Evolutionary conservation across 768 basidiomycete genomes (phyloP).

Genomic region (Mrakia frigida): DNA sequence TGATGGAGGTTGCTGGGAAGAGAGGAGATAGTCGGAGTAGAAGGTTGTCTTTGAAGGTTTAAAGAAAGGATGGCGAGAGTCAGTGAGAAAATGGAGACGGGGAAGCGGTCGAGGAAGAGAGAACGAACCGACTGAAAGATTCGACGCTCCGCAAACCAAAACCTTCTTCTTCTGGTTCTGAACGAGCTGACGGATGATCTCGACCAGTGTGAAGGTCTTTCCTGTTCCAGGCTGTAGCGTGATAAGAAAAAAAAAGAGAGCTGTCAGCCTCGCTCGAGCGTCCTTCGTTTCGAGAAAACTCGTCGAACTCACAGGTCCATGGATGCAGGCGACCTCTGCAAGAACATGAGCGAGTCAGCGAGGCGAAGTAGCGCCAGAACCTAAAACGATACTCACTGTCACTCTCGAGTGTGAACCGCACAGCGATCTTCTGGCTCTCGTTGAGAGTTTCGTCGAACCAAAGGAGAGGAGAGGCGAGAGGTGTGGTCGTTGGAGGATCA

Average conservation of each 20-base stretch:
- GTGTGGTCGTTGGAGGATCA: constrained; percentile 47
- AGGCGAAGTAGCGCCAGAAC: neutral
- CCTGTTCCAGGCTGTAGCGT: constrained; percentile 71
- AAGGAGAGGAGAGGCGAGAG: constrained; percentile 44
- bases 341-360: neutral
- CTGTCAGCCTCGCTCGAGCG: neutral
- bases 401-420: constrained; percentile 73
- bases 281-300: neutral
- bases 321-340: constrained; percentile 74
- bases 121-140: constrained; percentile 63
- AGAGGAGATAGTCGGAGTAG: constrained; percentile 62
- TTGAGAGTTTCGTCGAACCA: constrained; percentile 79
- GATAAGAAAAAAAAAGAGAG: neutral
- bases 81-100: neutral
- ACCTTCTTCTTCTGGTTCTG: constrained; percentile 49
- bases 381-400: constrained; percentile 43
- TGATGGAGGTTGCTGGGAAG: constrained; percentile 50
- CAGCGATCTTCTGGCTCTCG: constrained; percentile 73
- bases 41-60: constrained; percentile 73
- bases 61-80: neutral
- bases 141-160: constrained; percentile 87
- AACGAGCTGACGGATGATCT: constrained; percentile 50
- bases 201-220: constrained; percentile 92
- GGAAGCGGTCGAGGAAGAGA: neutral
- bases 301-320: constrained; percentile 60